Evolutionary conservation across 371 early-diverging fungal genomes (phyloP).

Genomic region (Zychaea mexicana): DNA sequence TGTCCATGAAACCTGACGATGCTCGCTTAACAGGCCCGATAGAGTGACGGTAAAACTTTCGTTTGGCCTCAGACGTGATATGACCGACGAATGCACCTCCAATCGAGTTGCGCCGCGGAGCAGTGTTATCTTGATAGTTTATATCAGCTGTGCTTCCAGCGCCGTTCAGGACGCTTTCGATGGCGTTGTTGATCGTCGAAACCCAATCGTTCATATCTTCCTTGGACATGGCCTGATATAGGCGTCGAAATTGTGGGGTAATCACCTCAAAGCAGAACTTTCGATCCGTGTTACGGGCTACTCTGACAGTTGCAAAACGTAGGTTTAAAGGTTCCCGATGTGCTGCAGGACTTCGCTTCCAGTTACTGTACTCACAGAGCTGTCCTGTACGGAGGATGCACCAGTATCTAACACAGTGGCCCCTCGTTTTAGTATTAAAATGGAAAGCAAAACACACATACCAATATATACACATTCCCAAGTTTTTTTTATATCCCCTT

Average conservation of each 20-base stretch:
- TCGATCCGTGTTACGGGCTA: constrained; percentile 70
- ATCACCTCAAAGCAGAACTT: constrained; percentile 81
- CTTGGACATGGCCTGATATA: constrained; percentile 75
- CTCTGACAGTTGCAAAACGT: constrained; percentile 76
- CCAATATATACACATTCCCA: not conserved
- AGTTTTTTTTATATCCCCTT: not conserved
- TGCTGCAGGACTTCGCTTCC: constrained; percentile 65
- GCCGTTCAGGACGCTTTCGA: constrained; percentile 68
- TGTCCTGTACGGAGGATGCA: constrained; percentile 73
- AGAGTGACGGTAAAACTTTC: constrained; percentile 8
- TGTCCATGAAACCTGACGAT: not conserved
- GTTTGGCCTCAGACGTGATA: constrained; percentile 5
- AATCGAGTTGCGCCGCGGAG: not conserved
- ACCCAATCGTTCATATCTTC: constrained; percentile 76
- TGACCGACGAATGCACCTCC: constrained; percentile 4
- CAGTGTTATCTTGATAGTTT: not conserved
- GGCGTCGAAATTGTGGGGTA: constrained; percentile 60
- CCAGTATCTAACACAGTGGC: constrained; percentile 58
- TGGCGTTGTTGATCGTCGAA: constrained; percentile 68
- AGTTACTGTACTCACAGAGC: constrained; percentile 73
- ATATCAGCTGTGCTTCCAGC: constrained; percentile 43
- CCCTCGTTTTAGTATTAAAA: not conserved
- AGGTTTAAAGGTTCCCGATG: constrained; percentile 72
- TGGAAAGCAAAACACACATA: not conserved
- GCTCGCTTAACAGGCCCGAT: not conserved